Percentiles rank a stretch among this genome's conserved stretches.
These are phyloP conservation scores for Rhynchospora pubera DNA, from an alignment of 176 grass and related monocot species.

Conservation along the genomic window DNA sequence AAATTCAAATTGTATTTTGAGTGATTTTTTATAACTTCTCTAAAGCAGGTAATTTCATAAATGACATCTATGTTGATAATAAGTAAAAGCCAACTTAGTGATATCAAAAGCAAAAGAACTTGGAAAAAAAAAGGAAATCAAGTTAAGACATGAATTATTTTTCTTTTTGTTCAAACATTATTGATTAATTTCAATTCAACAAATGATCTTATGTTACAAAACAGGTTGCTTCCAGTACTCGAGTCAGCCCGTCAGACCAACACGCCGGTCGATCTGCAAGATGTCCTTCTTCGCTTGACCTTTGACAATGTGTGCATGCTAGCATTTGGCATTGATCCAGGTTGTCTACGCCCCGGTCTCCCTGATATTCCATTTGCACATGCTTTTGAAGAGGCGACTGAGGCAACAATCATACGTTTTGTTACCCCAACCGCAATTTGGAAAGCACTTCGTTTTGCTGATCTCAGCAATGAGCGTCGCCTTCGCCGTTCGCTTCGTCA, in stretches of 20 bases:
- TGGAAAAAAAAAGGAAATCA: background rate
- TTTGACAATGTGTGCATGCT: conserved; percentile 99
- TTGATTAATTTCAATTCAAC: background rate
- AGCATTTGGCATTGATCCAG: conserved; percentile 81
- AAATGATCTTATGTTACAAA: background rate
- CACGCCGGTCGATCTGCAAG: conserved; percentile 58
- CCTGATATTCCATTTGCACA: conserved; percentile 81
- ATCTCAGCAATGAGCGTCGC: conserved; percentile 57
- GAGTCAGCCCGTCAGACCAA: conserved; percentile 13
- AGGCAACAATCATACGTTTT: conserved; percentile 74
- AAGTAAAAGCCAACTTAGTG: background rate
- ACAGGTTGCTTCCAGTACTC: conserved; percentile 66
- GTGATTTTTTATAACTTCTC: background rate
- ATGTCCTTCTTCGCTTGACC: conserved; percentile 79
- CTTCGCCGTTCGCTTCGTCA: conserved; percentile 40
- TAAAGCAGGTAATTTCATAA: background rate
- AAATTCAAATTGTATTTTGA: background rate
- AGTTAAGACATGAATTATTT: background rate
- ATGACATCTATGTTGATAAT: background rate
- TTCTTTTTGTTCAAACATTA: background rate
- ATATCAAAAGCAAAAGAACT: background rate
- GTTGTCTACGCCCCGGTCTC: conserved; percentile 55
- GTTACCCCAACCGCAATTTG: conserved; percentile 73
- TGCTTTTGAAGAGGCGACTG: conserved; percentile 90
- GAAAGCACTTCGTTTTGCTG: conserved; percentile 54